phyloP scores from a whole-genome alignment of 345 rosid species.

The Eutrema heterophyllum region DNA sequence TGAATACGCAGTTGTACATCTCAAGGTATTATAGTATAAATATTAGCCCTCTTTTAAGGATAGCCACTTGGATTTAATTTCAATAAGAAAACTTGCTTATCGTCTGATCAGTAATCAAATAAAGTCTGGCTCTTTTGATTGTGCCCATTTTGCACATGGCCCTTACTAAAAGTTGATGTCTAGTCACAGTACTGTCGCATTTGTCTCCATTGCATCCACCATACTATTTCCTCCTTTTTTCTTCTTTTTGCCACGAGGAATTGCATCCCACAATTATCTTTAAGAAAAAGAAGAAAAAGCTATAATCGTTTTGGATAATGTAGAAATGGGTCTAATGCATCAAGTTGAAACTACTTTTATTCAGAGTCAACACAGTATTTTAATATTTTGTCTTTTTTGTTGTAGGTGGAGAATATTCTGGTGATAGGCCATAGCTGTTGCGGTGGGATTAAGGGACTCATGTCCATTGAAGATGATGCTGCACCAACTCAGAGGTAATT shows the following conservation, averaged over 20 bases:
- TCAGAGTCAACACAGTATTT: background rate
- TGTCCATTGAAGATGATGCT: slow-evolving; percentile 64
- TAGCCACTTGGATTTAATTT: background rate
- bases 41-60: slow-evolving; percentile 8
- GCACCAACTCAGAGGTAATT: slow-evolving; percentile 26
- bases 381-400: background rate
- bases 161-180: slow-evolving; percentile 12
- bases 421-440: slow-evolving; percentile 94
- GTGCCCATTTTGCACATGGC: slow-evolving; percentile 12
- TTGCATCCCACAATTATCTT: background rate
- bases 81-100: slow-evolving; percentile 1
- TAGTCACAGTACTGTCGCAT: slow-evolving; percentile 10
- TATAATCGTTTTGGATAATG: slow-evolving; percentile 11
- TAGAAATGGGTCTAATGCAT: slow-evolving; percentile 7
- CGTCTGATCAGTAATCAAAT: background rate
- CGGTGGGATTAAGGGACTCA: slow-evolving; percentile 96
- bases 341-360: slow-evolving; percentile 1
- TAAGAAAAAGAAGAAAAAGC: background rate
- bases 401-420: slow-evolving; percentile 67
- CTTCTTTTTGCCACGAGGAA: slow-evolving; percentile 9
- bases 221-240: background rate
- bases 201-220: slow-evolving; percentile 21
- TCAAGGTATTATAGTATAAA: slow-evolving; percentile 49
- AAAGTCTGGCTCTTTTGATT: background rate
- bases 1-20: slow-evolving; percentile 93